Base-by-base conservation (phyloP, 495 filamentous ascomycete genomes). In the Physcia stellaris region DNA sequence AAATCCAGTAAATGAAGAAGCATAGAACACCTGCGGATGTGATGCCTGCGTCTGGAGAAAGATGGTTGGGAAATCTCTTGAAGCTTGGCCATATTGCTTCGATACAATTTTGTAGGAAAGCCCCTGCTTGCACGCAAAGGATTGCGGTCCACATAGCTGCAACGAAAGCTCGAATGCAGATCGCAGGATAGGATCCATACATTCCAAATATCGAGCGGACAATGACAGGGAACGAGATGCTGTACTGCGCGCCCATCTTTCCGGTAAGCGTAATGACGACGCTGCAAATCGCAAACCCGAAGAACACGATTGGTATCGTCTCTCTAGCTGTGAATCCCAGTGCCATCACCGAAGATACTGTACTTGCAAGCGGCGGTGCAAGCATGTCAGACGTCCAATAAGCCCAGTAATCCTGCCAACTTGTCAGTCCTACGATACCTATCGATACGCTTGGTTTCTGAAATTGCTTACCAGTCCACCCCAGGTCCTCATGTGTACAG, bases 41-140 rank as follows among this genome's bases (percentile, higher is more conserved):
- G 35, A 71, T 59, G 22, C 61, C 61, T 11, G 63, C 59, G 31
- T 40, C 46, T 3, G 40, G 37, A 1, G 67, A 56, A 15, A 72
- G 58, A 37, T 63, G 52, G 40, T 73, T 73, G 0, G 67, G 67
- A 37, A 70, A 63, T 40, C 64, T 51, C 18, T 56, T 58, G 47
- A 70, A 75, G 19, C 62, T 68, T 10, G 70, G 71, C 57, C 73
- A 75, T 51, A 75, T 76, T 11, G 74, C 71, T 39, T 60, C 48
- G 30, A 71, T 41, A 40, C 56, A 62, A 17, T 55, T 54, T 37
- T 64, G 54, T 16, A 67, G 46, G 43, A 62, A 66, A 31, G 47
- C 55, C 12, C 63, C 61, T 15, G 63, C 63, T 46, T 66, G 63
- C 19, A 66, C 62, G 21, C 55, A 61, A 36, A 71, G 59, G 23